These are phyloP conservation scores for Cladophialophora immunda DNA, from an alignment of 2,329 filamentous ascomycete genomes.

Conservation along the genomic window DNA sequence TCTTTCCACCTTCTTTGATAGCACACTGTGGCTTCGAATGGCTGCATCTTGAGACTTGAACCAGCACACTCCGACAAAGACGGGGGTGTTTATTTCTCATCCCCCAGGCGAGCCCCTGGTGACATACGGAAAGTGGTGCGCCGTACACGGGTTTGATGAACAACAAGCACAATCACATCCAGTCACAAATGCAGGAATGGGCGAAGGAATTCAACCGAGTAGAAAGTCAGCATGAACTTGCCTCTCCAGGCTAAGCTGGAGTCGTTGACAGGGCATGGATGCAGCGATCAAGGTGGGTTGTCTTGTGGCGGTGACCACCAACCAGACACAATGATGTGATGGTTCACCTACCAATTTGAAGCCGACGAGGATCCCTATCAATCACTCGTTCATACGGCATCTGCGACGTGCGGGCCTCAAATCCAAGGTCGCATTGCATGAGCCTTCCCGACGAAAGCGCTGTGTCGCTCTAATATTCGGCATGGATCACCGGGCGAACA, in stretches of 20 bases:
- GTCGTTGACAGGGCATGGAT: not conserved
- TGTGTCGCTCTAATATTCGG: not conserved
- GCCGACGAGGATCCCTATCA: not conserved
- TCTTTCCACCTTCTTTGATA: not conserved
- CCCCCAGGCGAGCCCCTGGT: not conserved
- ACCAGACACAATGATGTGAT: not conserved
- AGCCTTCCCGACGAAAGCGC: not conserved
- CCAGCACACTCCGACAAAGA: not conserved
- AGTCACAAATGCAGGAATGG: not conserved
- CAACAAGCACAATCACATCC: not conserved
- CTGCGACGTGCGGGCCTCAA: not conserved
- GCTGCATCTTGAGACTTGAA: not conserved
- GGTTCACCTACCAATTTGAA: not conserved
- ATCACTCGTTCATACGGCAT: not conserved
- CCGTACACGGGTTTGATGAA: not conserved
- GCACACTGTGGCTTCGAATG: not conserved
- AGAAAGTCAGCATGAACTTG: not conserved
- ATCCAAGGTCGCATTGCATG: not conserved
- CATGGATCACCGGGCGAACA: not conserved
- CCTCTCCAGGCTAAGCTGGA: constrained; percentile 1
- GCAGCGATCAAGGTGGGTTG: not conserved
- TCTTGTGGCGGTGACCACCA: not conserved
- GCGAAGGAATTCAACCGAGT: not conserved
- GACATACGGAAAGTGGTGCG: not conserved
- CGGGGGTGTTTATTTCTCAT: not conserved